Base-by-base conservation (phyloP, 805 yeast genomes). In the Saturnispora dispora region DNA sequence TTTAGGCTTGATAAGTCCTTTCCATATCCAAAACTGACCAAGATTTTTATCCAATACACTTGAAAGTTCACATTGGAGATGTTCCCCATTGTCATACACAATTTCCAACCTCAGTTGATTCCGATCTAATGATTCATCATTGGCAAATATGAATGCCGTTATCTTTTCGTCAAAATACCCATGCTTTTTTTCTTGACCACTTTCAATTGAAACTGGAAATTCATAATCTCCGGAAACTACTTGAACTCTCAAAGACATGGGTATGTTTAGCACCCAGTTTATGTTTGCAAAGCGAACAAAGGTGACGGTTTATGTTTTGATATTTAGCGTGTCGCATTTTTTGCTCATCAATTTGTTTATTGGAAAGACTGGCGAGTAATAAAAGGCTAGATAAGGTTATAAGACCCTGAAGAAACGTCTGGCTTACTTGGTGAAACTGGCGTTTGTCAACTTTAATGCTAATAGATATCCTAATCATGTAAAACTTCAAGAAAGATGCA, bases 181-280 rank as follows among this genome's bases (percentile, higher is more conserved):
- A 25, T 55, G 18, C 46, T 74, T 65, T 53, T 79, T 76, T 23
- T 64, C 66, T 5, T 65, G 65, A 30, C 76, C 69, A 55, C 27
- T 6, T 30, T 35, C 30, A 5, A 8, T 11, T 11, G 2, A 18
- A 36, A 25, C 11, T 8, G 25, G 23, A 4, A 20, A 11, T 28
- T 46, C 45, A 8, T 11, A 15, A 32, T 22, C 27, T 18, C 45
- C 50, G 3, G 50, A 47, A 5, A 39, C 50, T 13, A 47, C 45
- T 8, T 47, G 7, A 23, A 47, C 39, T 9, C 15, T 22, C 18
- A 47, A 47, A n/a, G 40, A 22, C 50, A 47, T 37, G 17, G 33
- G 15, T 30, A 9, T 11, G 15, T 13, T 30, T 11, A 30, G 33
- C 33, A 10, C 15, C 13, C 7, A 30, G 33, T 30, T 30, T 11